Evolutionary conservation across 163 green algal species (phyloP).

Genomic region (Smithsoniella earleae): DNA sequence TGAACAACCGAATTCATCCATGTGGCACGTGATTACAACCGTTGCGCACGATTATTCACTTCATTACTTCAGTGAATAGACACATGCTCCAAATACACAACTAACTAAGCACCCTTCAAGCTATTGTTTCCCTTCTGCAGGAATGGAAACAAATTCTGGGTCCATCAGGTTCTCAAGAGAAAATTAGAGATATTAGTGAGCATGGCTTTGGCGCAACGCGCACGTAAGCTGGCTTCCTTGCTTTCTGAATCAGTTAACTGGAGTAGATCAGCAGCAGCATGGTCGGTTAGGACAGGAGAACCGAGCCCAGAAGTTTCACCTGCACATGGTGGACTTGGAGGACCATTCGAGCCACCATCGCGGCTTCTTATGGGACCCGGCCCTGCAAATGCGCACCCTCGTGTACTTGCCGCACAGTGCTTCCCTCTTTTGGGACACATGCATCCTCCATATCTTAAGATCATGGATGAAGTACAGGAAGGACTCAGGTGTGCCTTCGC

Average conservation of each 20-base stretch:
- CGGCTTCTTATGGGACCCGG: slow-evolving; percentile 83
- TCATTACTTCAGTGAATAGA: no score
- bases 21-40: no score
- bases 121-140: no score
- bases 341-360: slow-evolving; percentile 52
- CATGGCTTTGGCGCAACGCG: background rate
- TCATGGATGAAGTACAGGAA: slow-evolving; percentile 77
- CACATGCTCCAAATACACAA: no score
- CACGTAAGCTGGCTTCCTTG: background rate
- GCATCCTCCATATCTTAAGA: slow-evolving; percentile 87
- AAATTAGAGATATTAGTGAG: no score
- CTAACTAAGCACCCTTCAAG: no score
- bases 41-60: no score
- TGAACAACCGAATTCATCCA: no score
- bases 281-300: background rate
- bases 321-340: background rate
- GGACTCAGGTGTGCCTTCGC: slow-evolving; percentile 42
- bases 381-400: slow-evolving; percentile 72
- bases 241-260: background rate
- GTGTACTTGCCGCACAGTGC: slow-evolving; percentile 65
- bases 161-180: no score
- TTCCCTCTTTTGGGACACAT: slow-evolving; percentile 66
- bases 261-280: background rate
- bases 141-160: no score
- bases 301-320: background rate